phyloP scores from a whole-genome alignment of 306 rosid species.

The Cucumis sativus region Cucumber_9930_V3 NC_026661.2:22088501-22089000 shows the following conservation, averaged over 20 bases:
- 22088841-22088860: neutral
- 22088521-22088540: too few relatives aligned
- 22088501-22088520: too few relatives aligned
- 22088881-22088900: neutral
- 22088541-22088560: too few relatives aligned
- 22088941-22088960: neutral
- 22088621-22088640: too few relatives aligned
- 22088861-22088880: neutral
- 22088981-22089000: neutral
- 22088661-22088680: too few relatives aligned
- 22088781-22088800: neutral
- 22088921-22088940: neutral
- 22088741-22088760: neutral
- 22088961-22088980: neutral
- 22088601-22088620: too few relatives aligned
- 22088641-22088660: too few relatives aligned
- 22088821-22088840: neutral
- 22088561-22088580: too few relatives aligned
- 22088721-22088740: too few relatives aligned
- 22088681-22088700: too few relatives aligned
- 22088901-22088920: neutral
- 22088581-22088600: too few relatives aligned
- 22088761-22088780: neutral
- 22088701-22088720: too few relatives aligned
- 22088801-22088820: neutral